phyloP scores from a whole-genome alignment of 192 early-diverging fungal genomes.

The Coemansia sp. region DNA sequence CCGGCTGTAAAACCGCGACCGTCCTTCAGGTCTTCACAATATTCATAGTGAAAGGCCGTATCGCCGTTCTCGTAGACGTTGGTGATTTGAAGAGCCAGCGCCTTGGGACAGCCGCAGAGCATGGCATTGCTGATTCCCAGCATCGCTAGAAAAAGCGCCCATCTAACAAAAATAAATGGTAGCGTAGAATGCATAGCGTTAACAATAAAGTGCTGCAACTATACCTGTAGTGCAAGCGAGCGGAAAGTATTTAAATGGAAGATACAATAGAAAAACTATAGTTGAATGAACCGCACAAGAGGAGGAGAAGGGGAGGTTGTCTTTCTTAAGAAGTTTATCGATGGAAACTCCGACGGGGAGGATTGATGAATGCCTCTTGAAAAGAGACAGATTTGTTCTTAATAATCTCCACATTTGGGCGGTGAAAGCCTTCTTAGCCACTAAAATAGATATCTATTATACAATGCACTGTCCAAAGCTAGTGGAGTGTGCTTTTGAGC shows the following conservation, averaged over 20 bases:
- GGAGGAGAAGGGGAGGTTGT: background rate
- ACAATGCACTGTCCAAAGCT: no score
- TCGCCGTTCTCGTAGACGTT: conserved; percentile 41
- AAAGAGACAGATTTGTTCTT: background rate
- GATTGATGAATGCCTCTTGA: background rate
- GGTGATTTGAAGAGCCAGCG: conserved; percentile 29
- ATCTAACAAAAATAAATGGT: background rate
- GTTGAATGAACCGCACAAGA: background rate
- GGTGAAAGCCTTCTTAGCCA: background rate
- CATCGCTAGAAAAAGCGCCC: background rate
- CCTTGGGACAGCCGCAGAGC: conserved; percentile 31
- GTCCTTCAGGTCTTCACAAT: conserved; percentile 36
- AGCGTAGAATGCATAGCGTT: background rate
- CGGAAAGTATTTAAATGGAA: background rate
- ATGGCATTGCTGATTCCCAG: conserved; percentile 6
- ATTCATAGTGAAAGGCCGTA: conserved; percentile 36
- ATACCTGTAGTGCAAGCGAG: background rate
- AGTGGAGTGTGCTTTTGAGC: background rate
- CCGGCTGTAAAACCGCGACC: conserved; percentile 40
- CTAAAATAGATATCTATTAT: no score
- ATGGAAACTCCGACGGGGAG: no score
- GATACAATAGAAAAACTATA: background rate
- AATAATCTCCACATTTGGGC: background rate
- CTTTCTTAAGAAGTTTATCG: background rate
- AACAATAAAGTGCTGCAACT: background rate